These are phyloP conservation scores for Eutrema heterophyllum DNA, from an alignment of 345 rosid genomes.

Conservation along the genomic window DNA sequence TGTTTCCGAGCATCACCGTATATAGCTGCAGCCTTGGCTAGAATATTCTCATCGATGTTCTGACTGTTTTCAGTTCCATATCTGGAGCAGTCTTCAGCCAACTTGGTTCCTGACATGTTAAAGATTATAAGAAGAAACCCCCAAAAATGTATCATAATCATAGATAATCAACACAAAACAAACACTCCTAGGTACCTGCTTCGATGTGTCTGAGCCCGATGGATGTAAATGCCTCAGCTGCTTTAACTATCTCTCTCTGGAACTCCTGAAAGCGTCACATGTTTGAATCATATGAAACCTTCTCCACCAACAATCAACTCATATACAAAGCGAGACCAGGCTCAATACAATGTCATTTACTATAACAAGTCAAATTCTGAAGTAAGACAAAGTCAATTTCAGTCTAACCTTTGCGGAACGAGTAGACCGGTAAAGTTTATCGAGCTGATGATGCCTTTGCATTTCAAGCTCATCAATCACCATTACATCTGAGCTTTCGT, in stretches of 20 bases:
- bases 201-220: slow-evolving; percentile 81
- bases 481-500: slow-evolving; percentile 81
- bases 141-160: not conserved
- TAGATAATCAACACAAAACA: not conserved
- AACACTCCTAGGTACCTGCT: slow-evolving; percentile 50
- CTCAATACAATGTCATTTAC: not conserved
- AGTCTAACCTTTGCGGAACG: slow-evolving; percentile 66
- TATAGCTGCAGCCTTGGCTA: slow-evolving; percentile 88
- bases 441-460: slow-evolving; percentile 94
- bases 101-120: slow-evolving; percentile 61
- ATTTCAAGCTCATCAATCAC: slow-evolving; percentile 89
- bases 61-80: slow-evolving; percentile 79
- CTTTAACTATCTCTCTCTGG: slow-evolving; percentile 76
- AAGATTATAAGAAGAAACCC: not conserved
- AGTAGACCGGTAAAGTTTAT: slow-evolving; percentile 77
- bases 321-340: not conserved
- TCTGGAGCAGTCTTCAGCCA: slow-evolving; percentile 77
- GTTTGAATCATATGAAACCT: not conserved
- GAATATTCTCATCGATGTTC: slow-evolving; percentile 59
- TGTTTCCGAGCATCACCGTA: slow-evolving; percentile 92
- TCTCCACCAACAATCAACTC: not conserved
- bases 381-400: not conserved
- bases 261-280: slow-evolving; percentile 59
- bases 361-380: not conserved
- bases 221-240: slow-evolving; percentile 68